Evolutionary conservation across 2,329 filamentous ascomycete species (phyloP).

Genomic region (Colletotrichum abscissum): DNA sequence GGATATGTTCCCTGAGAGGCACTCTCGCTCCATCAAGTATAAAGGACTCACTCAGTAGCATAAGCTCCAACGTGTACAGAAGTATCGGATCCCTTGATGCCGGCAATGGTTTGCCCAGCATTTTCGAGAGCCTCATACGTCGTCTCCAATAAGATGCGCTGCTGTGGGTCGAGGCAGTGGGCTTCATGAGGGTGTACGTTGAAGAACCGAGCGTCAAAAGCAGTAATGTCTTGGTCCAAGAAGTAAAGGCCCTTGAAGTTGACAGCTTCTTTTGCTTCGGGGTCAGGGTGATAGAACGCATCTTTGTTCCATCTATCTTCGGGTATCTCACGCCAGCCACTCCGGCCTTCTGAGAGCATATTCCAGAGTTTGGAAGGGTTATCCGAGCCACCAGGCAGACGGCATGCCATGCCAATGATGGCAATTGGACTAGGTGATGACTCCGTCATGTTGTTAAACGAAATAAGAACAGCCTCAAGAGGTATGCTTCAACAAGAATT

Average conservation of each 20-base stretch:
- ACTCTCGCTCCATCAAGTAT: background rate
- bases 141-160: conserved; percentile 41
- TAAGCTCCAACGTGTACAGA: background rate
- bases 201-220: conserved; percentile 43
- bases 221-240: conserved; percentile 36
- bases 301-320: conserved; percentile 39
- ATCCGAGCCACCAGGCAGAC: conserved; percentile 41
- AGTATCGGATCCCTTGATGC: background rate
- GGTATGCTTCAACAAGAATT: background rate
- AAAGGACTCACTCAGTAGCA: conserved; percentile 36
- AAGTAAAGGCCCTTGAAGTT: conserved; percentile 4
- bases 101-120: conserved; percentile 38
- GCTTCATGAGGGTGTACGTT: conserved; percentile 38
- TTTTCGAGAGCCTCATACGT: conserved; percentile 44
- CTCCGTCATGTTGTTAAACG: background rate
- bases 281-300: conserved; percentile 39
- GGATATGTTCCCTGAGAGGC: conserved; percentile 3
- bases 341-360: conserved; percentile 39
- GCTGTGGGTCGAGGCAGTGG: conserved; percentile 45
- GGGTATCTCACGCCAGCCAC: conserved; percentile 39
- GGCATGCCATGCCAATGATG: conserved; percentile 44
- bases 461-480: background rate
- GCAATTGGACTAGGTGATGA: conserved; percentile 39
- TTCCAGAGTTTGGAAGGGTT: conserved; percentile 43
- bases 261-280: conserved; percentile 13